Conservation (phyloP, 2,329 filamentous ascomycete species). For the Trichophyton schoenleinii region DNA sequence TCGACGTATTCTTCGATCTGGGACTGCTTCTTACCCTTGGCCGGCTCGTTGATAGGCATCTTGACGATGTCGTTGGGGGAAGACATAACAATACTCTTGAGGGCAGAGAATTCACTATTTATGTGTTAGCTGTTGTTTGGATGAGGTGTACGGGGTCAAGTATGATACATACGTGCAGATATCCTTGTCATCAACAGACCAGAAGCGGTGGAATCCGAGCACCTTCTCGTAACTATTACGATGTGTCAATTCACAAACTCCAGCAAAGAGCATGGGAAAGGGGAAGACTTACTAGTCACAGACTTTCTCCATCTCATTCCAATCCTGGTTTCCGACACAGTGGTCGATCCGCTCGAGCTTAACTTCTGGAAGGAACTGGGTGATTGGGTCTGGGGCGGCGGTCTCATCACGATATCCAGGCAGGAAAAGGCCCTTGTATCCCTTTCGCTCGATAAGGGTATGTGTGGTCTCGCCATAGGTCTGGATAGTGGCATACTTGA, state of each 20-base stretch:
- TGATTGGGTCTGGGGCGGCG: constrained; percentile 35
- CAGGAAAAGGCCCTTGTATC: constrained; percentile 65
- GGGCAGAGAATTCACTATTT: constrained; percentile 61
- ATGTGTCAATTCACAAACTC: neutral
- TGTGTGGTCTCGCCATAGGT: constrained; percentile 96
- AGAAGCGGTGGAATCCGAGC: constrained; percentile 91
- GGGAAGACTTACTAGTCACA: constrained; percentile 43
- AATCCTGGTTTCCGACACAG: constrained; percentile 94
- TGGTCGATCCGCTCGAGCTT: constrained; percentile 72
- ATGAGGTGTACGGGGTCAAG: constrained; percentile 3
- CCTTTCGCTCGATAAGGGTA: constrained; percentile 63
- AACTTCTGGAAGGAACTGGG: constrained; percentile 47
- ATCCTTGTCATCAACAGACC: constrained; percentile 86
- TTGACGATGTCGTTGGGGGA: constrained; percentile 76
- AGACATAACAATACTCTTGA: constrained; percentile 83
- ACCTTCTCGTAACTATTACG: constrained; percentile 64
- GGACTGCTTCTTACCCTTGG: constrained; percentile 73
- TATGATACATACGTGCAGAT: constrained; percentile 52
- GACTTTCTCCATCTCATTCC: constrained; percentile 66
- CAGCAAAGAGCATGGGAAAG: neutral
- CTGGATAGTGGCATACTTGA: constrained; percentile 65
- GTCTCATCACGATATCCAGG: constrained; percentile 60
- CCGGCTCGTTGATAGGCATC: constrained; percentile 98
- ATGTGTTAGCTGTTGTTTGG: neutral
- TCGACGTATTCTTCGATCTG: constrained; percentile 91